Evolutionary conservation across 805 yeast species (phyloP).

Genomic region (Maudiozyma turicensis): DNA sequence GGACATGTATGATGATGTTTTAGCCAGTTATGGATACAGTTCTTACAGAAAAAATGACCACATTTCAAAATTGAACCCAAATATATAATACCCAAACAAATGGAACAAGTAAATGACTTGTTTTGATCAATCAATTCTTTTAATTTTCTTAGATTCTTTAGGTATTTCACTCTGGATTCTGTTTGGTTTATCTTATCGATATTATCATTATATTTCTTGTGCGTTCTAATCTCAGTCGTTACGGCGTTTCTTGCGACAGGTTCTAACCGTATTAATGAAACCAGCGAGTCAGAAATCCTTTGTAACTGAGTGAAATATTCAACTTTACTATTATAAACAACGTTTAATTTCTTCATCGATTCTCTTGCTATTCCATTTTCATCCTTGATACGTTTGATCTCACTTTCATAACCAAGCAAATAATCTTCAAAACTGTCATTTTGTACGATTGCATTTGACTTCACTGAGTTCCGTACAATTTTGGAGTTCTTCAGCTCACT

Average conservation of each 20-base stretch:
- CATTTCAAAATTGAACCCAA: slow-evolving; percentile 79
- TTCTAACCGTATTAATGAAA: slow-evolving; percentile 33
- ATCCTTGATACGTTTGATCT: slow-evolving; percentile 12
- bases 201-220: slow-evolving; percentile 15
- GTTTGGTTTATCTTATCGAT: slow-evolving; percentile 21
- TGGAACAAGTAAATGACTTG: slow-evolving; percentile 47
- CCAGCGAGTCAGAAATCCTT: slow-evolving; percentile 74
- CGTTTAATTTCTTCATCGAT: slow-evolving; percentile 43
- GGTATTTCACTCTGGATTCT: slow-evolving; percentile 39
- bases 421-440: slow-evolving; percentile 19
- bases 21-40: slow-evolving; percentile 73
- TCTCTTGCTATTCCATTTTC: slow-evolving; percentile 30
- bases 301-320: slow-evolving; percentile 81
- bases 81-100: slow-evolving; percentile 62
- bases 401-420: slow-evolving; percentile 16
- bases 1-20: slow-evolving; percentile 57
- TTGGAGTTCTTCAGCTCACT: slow-evolving; percentile 27
- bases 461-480: slow-evolving; percentile 12
- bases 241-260: slow-evolving; percentile 10
- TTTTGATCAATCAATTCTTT: slow-evolving; percentile 23
- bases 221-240: slow-evolving; percentile 16
- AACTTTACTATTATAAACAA: slow-evolving; percentile 68
- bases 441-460: not conserved
- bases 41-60: slow-evolving; percentile 86
- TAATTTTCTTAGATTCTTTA: slow-evolving; percentile 33